Evolutionary conservation across 129 eudicot species (phyloP).

Genomic region (Flaveria sonorensis): DNA sequence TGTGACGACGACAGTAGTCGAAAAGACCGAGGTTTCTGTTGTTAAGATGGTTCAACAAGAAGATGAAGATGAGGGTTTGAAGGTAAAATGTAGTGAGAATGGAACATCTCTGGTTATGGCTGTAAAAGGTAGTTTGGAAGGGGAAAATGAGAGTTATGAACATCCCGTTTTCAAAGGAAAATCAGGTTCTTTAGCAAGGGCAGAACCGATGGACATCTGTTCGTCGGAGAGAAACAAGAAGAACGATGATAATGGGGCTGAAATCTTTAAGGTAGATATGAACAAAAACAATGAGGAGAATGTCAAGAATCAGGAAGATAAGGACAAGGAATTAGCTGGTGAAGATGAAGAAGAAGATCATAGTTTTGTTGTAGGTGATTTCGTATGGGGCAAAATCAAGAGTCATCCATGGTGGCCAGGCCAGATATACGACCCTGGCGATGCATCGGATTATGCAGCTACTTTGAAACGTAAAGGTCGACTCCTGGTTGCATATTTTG

Average conservation of each 20-base stretch:
- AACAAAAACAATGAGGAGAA: neutral
- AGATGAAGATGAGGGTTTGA: constrained; percentile 24
- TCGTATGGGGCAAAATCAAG: constrained; percentile 87
- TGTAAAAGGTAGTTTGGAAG: neutral
- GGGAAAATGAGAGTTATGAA: neutral
- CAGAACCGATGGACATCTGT: constrained; percentile 5
- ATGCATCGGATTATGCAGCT: constrained; percentile 69
- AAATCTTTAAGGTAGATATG: constrained; percentile 5
- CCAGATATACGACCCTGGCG: constrained; percentile 51
- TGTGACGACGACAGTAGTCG: constrained; percentile 18
- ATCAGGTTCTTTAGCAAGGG: neutral
- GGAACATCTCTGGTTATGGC: neutral
- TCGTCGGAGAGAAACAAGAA: constrained; percentile 5
- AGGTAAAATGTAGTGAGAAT: constrained; percentile 14
- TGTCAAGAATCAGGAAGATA: constrained; percentile 12
- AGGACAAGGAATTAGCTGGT: constrained; percentile 1
- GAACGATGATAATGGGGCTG: neutral
- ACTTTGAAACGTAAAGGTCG: constrained; percentile 38
- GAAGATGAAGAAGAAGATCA: constrained; percentile 26
- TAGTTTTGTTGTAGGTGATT: constrained; percentile 65
- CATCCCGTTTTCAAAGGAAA: neutral
- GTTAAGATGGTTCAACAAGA: constrained; percentile 8
- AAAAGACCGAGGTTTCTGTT: constrained; percentile 10
- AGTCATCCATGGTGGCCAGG: constrained; percentile 96
- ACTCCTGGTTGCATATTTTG: constrained; percentile 77